Evolutionary conservation across 768 basidiomycete genomes (phyloP).

Genomic region (Trametes maxima): DNA sequence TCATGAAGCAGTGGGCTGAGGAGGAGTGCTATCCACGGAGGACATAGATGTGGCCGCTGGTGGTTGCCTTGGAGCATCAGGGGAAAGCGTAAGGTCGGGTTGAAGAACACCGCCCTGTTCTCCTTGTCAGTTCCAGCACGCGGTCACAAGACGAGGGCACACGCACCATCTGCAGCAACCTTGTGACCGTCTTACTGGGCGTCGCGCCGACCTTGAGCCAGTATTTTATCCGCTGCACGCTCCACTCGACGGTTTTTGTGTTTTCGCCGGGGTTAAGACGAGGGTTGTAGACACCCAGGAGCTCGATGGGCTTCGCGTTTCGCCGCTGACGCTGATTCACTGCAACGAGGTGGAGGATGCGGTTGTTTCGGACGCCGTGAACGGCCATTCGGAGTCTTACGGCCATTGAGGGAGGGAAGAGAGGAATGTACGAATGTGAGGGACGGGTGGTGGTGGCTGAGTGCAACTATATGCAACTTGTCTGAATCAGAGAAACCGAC

Average conservation of each 20-base stretch:
- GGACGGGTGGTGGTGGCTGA: neutral
- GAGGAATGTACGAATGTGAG: neutral
- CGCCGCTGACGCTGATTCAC: slow-evolving; percentile 70
- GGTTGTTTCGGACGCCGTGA: slow-evolving; percentile 73
- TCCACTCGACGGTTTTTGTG: slow-evolving; percentile 86
- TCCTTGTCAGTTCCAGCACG: neutral
- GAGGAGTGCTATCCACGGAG: neutral
- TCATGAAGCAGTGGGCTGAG: slow-evolving; percentile 5
- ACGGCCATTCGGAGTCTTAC: slow-evolving; percentile 85
- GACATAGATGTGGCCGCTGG: neutral
- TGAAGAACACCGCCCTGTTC: slow-evolving; percentile 24
- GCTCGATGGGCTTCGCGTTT: slow-evolving; percentile 86
- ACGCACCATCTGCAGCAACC: slow-evolving; percentile 78
- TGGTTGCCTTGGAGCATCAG: neutral
- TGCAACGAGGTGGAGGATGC: slow-evolving; percentile 85
- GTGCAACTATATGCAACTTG: neutral
- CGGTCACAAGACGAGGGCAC: neutral
- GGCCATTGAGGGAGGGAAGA: slow-evolving; percentile 53
- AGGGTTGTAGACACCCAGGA: slow-evolving; percentile 84
- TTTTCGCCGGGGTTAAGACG: slow-evolving; percentile 50
- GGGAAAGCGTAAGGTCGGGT: neutral
- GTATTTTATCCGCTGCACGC: slow-evolving; percentile 84
- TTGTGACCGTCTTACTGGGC: slow-evolving; percentile 78
- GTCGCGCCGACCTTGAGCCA: slow-evolving; percentile 87
- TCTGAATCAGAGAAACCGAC: too few relatives aligned